phyloP scores from a whole-genome alignment of 129 eudicot species.

The Daucus carota region DNA sequence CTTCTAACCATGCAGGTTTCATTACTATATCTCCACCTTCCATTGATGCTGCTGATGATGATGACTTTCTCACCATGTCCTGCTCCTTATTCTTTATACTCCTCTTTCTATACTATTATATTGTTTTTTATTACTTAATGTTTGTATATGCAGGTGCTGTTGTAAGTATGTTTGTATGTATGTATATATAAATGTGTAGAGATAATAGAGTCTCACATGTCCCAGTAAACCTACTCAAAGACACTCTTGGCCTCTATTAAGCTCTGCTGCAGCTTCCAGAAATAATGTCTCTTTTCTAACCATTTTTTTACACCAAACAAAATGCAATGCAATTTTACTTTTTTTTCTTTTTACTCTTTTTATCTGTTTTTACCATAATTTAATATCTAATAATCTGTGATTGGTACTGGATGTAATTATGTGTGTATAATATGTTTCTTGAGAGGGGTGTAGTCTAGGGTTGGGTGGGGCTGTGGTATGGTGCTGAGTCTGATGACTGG shows the following conservation, averaged over 20 bases:
- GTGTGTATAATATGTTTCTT: not conserved
- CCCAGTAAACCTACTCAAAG: constrained; percentile 10
- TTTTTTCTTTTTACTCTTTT: no score
- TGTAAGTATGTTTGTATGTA: not conserved
- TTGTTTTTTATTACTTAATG: not conserved
- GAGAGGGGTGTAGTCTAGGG: constrained; percentile 5
- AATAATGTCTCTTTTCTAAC: not conserved
- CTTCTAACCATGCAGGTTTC: constrained; percentile 84
- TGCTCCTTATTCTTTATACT: constrained; percentile 1
- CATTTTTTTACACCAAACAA: not conserved
- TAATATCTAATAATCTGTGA: no score
- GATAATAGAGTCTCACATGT: constrained; percentile 7
- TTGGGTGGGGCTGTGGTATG: constrained; percentile 1
- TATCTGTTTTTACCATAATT: no score
- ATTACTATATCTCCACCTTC: constrained; percentile 1
- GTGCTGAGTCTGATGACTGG: constrained; percentile 11
- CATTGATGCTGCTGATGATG: not conserved
- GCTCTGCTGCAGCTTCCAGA: constrained; percentile 7
- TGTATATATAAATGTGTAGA: constrained; percentile 2
- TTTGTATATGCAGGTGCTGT: not conserved
- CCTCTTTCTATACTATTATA: not conserved
- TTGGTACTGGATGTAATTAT: not conserved
- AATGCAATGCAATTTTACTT: not conserved
- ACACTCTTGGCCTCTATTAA: constrained; percentile 15
- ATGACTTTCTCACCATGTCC: constrained; percentile 7